Conservation (phyloP, 2,329 filamentous ascomycete species). For the Fusarium stilboides region DNA sequence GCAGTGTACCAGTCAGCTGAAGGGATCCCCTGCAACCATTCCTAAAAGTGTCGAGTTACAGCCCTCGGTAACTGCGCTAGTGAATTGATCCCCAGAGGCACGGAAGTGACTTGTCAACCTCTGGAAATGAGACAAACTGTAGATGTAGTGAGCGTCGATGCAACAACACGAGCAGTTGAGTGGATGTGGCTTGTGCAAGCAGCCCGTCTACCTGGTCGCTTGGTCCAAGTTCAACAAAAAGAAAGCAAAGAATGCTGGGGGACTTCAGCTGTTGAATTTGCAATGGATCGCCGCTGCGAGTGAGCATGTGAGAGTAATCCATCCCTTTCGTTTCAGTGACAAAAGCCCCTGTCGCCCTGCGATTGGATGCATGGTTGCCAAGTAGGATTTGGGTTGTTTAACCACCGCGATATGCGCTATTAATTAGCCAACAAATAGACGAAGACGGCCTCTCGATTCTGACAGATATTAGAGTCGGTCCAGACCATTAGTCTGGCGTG, state of each 20-base stretch:
- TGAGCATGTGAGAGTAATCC: slow-evolving; percentile 30
- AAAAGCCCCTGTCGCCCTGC: slow-evolving; percentile 8
- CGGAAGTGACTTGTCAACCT: slow-evolving; percentile 15
- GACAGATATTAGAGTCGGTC: slow-evolving; percentile 12
- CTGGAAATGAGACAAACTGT: background rate
- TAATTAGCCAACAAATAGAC: slow-evolving; percentile 21
- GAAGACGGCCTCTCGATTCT: slow-evolving; percentile 13
- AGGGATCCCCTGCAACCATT: slow-evolving; percentile 32
- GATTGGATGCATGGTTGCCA: slow-evolving; percentile 32
- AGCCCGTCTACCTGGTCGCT: background rate
- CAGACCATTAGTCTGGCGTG: slow-evolving; percentile 1
- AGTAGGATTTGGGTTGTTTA: slow-evolving; percentile 28
- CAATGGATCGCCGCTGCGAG: slow-evolving; percentile 34
- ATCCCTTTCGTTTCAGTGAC: slow-evolving; percentile 34
- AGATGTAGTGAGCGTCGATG: background rate
- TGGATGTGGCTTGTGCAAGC: too few relatives aligned
- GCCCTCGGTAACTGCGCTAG: slow-evolving; percentile 6
- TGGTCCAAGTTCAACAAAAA: slow-evolving; percentile 7
- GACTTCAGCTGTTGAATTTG: slow-evolving; percentile 2
- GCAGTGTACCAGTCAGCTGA: slow-evolving; percentile 20
- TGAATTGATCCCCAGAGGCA: slow-evolving; percentile 16
- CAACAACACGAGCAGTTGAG: background rate
- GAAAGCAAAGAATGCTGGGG: slow-evolving; percentile 23
- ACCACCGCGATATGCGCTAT: slow-evolving; percentile 39
- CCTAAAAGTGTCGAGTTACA: slow-evolving; percentile 43